Base-by-base conservation (phyloP, 2,329 filamentous ascomycete species). In the Aurifilum marmelostoma region DNA sequence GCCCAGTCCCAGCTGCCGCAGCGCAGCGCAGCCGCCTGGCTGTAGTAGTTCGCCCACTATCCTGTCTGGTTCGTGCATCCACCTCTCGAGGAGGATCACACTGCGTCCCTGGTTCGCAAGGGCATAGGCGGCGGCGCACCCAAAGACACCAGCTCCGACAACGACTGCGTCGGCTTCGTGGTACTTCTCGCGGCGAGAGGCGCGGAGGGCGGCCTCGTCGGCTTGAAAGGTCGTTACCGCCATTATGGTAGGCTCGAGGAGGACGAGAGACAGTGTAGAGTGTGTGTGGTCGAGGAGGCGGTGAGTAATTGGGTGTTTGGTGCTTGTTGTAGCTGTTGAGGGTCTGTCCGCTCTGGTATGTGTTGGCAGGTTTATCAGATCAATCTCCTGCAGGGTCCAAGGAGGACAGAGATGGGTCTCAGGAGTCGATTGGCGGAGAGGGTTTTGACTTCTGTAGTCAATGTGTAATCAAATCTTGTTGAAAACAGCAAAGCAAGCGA, bases 1-100 rank as follows among this genome's bases (percentile, higher is more conserved):
- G 67, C 84, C 85, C 72, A 99, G 81, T 2, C 96, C 96, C 63
- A 99, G 83, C 77, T 92, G 89, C 76, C 90, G 87, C 75, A 99
- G 84, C 9, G 96, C 92, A 65, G 88, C 84, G 43, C 97, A 90
- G 63, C 96, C 96, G 64, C 96, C 96, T 0, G 96, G 96, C 80
- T 99, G 96, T 75, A 99, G 83, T 73, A 99, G 83, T 82, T 99
- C 96, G 75, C 96, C 96, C 62, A 99, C 94, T 74, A 99, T 99
- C 72, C 96, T 90, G 82, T 98, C 92, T 27, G 96, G 96, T 83
- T 98, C 91, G 80, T 93, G 93, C 81, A 98, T 84, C 81, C 89
- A 97, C 75, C 88, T 88, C 83, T 99, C 96, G 64, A 99, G 88
- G 65, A 99, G 83, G 34, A 98, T 86, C 34, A 99, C 94, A 78